Conservation (phyloP, 257 asterid species). For the Fraxinus anomala region DNA sequence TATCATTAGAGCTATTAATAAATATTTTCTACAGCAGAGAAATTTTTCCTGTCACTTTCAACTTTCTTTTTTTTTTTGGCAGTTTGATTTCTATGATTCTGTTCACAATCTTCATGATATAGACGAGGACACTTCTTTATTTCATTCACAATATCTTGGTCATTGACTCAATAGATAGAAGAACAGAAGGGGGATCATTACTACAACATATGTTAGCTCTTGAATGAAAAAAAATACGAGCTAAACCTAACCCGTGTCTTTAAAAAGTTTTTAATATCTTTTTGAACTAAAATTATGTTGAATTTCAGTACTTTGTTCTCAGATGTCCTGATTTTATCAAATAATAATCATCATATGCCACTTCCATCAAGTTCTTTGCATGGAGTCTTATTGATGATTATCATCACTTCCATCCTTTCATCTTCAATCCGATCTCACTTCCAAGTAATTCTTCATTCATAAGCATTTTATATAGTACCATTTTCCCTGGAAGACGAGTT, state of each 20-base stretch:
- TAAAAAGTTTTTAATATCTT: neutral
- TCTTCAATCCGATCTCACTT: neutral
- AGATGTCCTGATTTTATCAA: neutral
- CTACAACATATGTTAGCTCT: neutral
- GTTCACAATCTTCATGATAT: neutral
- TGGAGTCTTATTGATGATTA: neutral
- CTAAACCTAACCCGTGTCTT: neutral
- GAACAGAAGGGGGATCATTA: neutral
- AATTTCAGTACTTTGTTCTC: neutral
- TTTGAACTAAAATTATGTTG: neutral
- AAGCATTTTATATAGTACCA: neutral
- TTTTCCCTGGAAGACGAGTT: neutral
- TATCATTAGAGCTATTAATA: neutral
- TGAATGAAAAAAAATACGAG: neutral
- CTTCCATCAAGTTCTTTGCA: neutral
- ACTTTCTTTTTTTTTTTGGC: neutral
- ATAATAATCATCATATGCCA: neutral
- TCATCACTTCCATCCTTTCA: neutral
- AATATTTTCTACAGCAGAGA: neutral
- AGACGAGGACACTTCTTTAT: neutral
- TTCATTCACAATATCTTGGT: slow-evolving; percentile 2
- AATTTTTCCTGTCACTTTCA: neutral
- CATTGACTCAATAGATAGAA: neutral
- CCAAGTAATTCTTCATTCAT: neutral
- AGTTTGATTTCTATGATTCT: neutral